Evolutionary conservation across 1,284 basidiomycete species (phyloP).

Genomic region (Ceratobasidium sp.): DNA sequence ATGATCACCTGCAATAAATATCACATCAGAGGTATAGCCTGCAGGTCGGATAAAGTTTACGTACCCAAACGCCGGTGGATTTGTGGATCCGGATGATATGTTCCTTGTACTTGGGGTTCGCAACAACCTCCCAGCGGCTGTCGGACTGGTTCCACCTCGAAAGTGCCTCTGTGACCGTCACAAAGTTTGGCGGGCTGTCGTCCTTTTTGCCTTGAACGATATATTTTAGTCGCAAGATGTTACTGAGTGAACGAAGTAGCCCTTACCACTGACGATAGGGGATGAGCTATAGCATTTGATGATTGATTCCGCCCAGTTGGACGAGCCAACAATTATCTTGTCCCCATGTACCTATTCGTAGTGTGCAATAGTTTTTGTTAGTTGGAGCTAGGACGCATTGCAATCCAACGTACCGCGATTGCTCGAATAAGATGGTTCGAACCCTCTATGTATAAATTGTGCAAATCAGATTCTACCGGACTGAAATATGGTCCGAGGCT

Average conservation of each 20-base stretch:
- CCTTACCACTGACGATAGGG: background rate
- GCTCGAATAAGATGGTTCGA: background rate
- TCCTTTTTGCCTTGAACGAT: too few species aligned
- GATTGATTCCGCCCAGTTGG: background rate
- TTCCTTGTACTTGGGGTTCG: background rate
- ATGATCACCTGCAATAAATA: background rate
- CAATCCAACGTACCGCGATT: background rate
- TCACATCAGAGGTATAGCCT: too few species aligned
- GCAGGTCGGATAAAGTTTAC: background rate
- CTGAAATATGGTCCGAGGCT: background rate
- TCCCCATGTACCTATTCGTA: background rate
- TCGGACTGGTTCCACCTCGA: background rate
- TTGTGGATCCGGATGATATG: background rate
- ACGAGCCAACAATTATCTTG: background rate
- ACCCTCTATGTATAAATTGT: background rate
- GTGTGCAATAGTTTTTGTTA: background rate
- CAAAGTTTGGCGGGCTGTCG: too few species aligned
- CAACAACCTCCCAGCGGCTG: background rate
- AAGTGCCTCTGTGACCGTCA: background rate
- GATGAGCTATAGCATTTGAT: conserved; percentile 7
- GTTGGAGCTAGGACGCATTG: background rate
- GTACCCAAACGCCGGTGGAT: background rate
- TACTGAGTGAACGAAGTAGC: too few species aligned
- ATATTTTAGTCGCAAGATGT: too few species aligned
- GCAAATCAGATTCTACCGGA: background rate